phyloP scores from a whole-genome alignment of 2,329 filamentous ascomycete species.

The Verticillium alfalfae region DNA sequence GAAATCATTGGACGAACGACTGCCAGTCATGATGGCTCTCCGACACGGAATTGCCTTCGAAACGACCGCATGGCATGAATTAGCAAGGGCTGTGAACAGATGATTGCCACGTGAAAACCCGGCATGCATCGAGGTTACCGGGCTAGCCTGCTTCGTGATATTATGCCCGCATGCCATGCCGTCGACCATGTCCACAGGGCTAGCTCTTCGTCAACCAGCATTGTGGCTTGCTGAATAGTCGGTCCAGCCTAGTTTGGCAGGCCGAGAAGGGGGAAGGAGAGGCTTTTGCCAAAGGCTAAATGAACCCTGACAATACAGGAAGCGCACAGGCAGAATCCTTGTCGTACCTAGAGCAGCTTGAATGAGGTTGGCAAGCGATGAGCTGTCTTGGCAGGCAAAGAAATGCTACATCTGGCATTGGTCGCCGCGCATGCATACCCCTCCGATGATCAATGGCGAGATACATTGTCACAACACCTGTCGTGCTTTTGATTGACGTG shows the following conservation, averaged over 20 bases:
- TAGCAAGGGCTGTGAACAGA: too few species aligned
- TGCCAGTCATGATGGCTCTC: too few species aligned
- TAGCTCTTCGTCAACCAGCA: background rate
- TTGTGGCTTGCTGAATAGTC: background rate
- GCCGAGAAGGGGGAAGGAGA: background rate
- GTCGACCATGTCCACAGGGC: background rate
- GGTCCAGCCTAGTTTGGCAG: background rate
- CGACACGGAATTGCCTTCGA: too few species aligned
- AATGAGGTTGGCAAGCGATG: background rate
- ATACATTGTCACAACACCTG: background rate
- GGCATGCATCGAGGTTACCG: background rate
- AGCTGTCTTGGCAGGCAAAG: background rate
- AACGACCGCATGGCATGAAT: too few species aligned
- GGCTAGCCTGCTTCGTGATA: background rate
- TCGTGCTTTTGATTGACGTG: background rate
- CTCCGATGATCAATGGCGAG: background rate
- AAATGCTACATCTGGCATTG: background rate
- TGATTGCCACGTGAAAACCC: background rate
- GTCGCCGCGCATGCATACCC: background rate
- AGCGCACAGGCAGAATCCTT: background rate
- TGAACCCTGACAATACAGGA: background rate
- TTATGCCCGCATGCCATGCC: background rate
- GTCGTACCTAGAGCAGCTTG: background rate
- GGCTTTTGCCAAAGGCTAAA: background rate
- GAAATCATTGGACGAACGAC: too few species aligned